A percentile compares a stretch with the other conserved stretches of the same genome.
Evolutionary conservation across 2,329 filamentous ascomycete genomes (phyloP).

Genomic region (Aureobasidium subglaciale): DNA sequence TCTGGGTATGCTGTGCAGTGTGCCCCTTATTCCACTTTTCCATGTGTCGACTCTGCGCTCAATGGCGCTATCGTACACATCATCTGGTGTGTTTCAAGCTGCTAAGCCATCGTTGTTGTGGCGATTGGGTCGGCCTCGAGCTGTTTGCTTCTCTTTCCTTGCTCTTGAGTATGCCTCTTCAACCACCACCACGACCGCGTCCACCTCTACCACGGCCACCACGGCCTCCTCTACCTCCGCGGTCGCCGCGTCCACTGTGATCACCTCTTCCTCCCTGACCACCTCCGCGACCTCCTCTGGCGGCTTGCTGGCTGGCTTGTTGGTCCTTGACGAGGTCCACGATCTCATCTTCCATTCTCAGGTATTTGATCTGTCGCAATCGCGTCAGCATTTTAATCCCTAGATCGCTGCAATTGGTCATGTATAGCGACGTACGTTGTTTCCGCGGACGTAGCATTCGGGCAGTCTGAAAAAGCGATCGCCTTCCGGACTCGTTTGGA

Average conservation of each 20-base stretch:
- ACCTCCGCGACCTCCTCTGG: slow-evolving; percentile 55
- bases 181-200: slow-evolving; percentile 36
- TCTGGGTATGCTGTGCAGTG: background rate
- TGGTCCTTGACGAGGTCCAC: slow-evolving; percentile 91
- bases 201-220: slow-evolving; percentile 46
- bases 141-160: slow-evolving; percentile 2
- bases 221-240: slow-evolving; percentile 52
- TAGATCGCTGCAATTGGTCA: background rate
- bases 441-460: slow-evolving; percentile 94
- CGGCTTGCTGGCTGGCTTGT: slow-evolving; percentile 61
- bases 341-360: slow-evolving; percentile 92
- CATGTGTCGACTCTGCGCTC: background rate
- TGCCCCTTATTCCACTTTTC: background rate
- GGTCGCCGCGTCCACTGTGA: slow-evolving; percentile 46
- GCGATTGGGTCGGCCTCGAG: background rate
- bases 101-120: background rate
- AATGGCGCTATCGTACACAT: background rate
- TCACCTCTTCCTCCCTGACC: slow-evolving; percentile 48
- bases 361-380: slow-evolving; percentile 79
- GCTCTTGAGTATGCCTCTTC: background rate
- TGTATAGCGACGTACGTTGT: slow-evolving; percentile 62
- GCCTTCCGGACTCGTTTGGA: slow-evolving; percentile 90
- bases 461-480: slow-evolving; percentile 88
- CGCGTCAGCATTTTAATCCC: slow-evolving; percentile 4
- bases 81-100: background rate